phyloP scores from a whole-genome alignment of 371 early-diverging fungal genomes.

The Entomophthora muscae region DNA sequence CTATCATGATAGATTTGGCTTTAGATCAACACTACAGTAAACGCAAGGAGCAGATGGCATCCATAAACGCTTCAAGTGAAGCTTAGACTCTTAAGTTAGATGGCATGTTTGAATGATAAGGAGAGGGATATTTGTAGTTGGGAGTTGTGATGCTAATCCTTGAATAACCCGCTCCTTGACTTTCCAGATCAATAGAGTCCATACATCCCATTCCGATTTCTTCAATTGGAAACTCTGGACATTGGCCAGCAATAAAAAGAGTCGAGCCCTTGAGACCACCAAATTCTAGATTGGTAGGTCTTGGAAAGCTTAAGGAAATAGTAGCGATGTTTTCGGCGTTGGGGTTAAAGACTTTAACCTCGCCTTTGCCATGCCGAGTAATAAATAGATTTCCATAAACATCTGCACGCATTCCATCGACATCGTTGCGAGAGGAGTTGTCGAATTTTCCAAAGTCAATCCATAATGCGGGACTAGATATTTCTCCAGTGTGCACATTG shows the following conservation, averaged over 20 bases:
- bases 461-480: slow-evolving; percentile 13
- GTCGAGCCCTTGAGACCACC: slow-evolving; percentile 22
- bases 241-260: slow-evolving; percentile 25
- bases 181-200: not conserved
- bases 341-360: slow-evolving; percentile 20
- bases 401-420: slow-evolving; percentile 33
- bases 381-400: slow-evolving; percentile 23
- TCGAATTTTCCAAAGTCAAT: slow-evolving; percentile 24
- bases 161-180: not conserved
- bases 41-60: no score
- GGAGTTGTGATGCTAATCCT: no score
- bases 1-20: no score
- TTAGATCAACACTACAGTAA: no score
- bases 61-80: no score
- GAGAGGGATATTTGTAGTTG: no score
- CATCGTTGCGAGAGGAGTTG: slow-evolving; percentile 16
- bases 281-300: slow-evolving; percentile 26
- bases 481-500: slow-evolving; percentile 1
- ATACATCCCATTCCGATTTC: slow-evolving; percentile 11
- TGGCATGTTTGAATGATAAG: no score
- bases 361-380: slow-evolving; percentile 20
- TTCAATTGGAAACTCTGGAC: slow-evolving; percentile 8
- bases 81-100: no score
- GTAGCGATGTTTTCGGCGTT: slow-evolving; percentile 16
- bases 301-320: slow-evolving; percentile 16